Base-by-base conservation (phyloP, 1,284 basidiomycete species). In the Boletellus deceptivus region DNA sequence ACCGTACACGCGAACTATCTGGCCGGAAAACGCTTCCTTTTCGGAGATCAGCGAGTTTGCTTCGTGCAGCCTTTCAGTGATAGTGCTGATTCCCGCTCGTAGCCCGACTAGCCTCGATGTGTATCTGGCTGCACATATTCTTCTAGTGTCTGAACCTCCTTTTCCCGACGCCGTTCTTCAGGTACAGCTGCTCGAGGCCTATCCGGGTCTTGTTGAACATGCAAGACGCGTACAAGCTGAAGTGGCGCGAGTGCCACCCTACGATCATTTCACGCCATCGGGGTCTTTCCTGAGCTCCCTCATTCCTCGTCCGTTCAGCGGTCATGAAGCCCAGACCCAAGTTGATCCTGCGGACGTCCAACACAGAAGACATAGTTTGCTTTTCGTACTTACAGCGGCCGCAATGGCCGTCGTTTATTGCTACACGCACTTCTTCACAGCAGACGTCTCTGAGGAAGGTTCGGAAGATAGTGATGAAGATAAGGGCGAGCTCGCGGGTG, bases 21-120 rank as follows among this genome's bases (percentile, higher is more conserved):
- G 39, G 72, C 70, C 2, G 68, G 71, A 22, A 75, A 76, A n/a
- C 59, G 56, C 4, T 86, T 78, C 63, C 74, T 86, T 62, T 81
- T 76, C 52, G 67, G 69, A 37, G 69, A 78, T n/a, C 61, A 67
- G 81, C 78, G 50, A 31, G 61, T 17, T 46, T 48, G 20, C 29
- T 29, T 6, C 11, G n/a, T 45, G 18, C 37, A 17, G 25, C 27
- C 22, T 11, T 35, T 31, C 25, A 25, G 25, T 31, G 29, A 31
- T 43, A 33, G 45, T 17, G n/a, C 22, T 49, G 18, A 50, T 17
- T 3, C 16, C 34, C 50, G 47, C 25, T 45, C 16, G 43, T 33
- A 89, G 86, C 41, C 76, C 77, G 25, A 79, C 83, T 0, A 74
- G 77, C 6, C 64, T 89, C 6, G 89, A 91, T 54, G 65, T 85